Conservation (phyloP, 257 asterid genomes). For the Nicotiana obtusifolia region DNA sequence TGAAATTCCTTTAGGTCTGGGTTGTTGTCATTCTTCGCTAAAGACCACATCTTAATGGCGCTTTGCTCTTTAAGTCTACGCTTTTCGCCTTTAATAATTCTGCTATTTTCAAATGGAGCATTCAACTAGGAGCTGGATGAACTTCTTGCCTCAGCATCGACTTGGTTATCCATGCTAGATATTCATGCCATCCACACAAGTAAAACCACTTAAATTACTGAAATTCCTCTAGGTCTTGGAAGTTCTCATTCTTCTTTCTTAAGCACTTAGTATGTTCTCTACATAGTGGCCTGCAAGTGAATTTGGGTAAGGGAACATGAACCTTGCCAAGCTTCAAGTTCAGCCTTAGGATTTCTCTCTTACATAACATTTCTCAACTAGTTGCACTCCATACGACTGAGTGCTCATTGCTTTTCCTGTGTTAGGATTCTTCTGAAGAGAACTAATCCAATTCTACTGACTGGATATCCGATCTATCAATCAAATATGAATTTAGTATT, state of each 20-base stretch:
- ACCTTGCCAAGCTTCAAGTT: too few species aligned
- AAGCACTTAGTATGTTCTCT: background rate
- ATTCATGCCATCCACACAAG: background rate
- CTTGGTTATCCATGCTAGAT: background rate
- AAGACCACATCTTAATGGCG: background rate
- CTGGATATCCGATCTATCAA: too few species aligned
- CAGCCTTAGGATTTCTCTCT: too few species aligned
- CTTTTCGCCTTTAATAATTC: background rate
- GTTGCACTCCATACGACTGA: too few species aligned
- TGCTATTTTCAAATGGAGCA: background rate
- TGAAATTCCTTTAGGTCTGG: background rate
- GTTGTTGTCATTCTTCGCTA: background rate
- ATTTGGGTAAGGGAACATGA: background rate
- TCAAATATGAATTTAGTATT: too few species aligned
- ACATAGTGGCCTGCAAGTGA: background rate
- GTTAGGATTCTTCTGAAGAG: too few species aligned
- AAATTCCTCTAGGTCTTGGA: background rate
- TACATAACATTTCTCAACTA: too few species aligned
- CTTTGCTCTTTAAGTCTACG: background rate
- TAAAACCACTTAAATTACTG: background rate
- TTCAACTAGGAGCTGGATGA: background rate
- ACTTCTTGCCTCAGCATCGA: background rate
- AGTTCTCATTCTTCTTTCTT: background rate
- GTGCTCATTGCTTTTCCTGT: too few species aligned
- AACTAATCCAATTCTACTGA: too few species aligned